Conservation (phyloP, 495 filamentous ascomycete genomes). For the Xylaria venustula region DNA sequence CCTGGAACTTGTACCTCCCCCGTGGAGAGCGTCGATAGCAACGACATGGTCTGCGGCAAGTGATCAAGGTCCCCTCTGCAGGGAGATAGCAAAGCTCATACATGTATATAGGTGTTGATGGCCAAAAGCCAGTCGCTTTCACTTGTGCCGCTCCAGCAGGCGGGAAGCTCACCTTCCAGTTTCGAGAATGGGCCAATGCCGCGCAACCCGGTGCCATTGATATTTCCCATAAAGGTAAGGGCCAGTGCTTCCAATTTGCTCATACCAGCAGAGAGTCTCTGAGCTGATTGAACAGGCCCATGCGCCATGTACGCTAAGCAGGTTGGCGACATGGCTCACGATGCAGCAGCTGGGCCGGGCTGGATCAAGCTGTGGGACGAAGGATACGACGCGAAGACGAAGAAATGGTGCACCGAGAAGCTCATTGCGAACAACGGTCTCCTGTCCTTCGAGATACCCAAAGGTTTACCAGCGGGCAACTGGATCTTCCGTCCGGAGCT, state of each 20-base stretch:
- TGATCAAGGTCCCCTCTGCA: background rate
- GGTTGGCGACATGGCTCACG: conserved; percentile 44
- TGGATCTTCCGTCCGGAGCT: conserved; percentile 70
- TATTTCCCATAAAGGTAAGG: conserved; percentile 58
- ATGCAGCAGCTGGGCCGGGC: conserved; percentile 54
- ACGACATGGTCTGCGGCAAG: conserved; percentile 72
- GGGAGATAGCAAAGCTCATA: background rate
- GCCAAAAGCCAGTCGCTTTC: conserved; percentile 54
- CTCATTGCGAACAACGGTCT: conserved; percentile 64
- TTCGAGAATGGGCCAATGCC: conserved; percentile 59
- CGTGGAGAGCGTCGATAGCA: conserved; percentile 48
- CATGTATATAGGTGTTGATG: conserved; percentile 49
- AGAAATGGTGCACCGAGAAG: conserved; percentile 67
- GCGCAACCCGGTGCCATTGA: conserved; percentile 56
- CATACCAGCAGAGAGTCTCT: background rate
- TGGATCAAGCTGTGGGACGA: conserved; percentile 82
- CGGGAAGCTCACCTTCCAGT: conserved; percentile 60
- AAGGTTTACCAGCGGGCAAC: conserved; percentile 58
- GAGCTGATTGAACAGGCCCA: conserved; percentile 38
- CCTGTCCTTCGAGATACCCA: conserved; percentile 58
- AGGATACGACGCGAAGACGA: conserved; percentile 52
- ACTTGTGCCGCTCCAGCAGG: conserved; percentile 55
- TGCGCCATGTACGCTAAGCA: conserved; percentile 73
- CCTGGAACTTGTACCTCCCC: conserved; percentile 50
- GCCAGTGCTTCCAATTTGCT: background rate